Base-by-base conservation (phyloP, 495 filamentous ascomycete species). In the Aspergillus hancockii region DNA sequence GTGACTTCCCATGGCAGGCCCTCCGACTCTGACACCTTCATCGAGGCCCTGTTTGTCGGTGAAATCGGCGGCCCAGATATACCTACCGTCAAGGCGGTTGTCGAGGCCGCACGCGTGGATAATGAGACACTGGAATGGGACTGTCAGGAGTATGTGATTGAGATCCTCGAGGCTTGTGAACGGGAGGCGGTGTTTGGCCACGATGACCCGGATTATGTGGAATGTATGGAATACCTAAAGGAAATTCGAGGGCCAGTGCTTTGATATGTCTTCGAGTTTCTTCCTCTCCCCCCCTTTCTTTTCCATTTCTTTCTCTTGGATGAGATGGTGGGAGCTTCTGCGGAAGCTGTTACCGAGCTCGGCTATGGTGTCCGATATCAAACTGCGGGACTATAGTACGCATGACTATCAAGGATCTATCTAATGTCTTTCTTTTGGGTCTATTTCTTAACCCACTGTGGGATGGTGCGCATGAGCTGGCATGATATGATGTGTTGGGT, bases 101-200 rank as follows among this genome's bases (percentile, higher is more conserved):
- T 62, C 8, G 41, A 47, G 8, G 43, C 49, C 10, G 58, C 59
- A 10, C 34, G 12, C 7, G 60, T 67, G 16, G 67, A 70, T 34
- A 67, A 67, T 34, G 60, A 67, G 56, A 67, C 67, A 2, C 55
- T 65, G 3, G 62, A 64, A 45, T 67, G 62, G 67, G 64, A 72
- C 40, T 72, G 63, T 46, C 67, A 69, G 55, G 67, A 69, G 14
- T 69, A 67, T 46, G 63, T 69, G 21, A 52, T 72, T 13, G 67
- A 72, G 28, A 43, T 72, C 1, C 36, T 69, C 6, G 66, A 67
- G 36, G 45, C n/a, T 10, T 54, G 61, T 21, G 66, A 67, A 23
- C 41, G 59, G 18, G 63, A 67, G n/a, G 56, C 47, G 8, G 51
- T 67, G 28, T 36, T 72, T 7, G 67, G 68, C 16, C 45, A 62